Conservation (phyloP, 371 early-diverging fungal species). For the Actinomortierella ambigua region DNA sequence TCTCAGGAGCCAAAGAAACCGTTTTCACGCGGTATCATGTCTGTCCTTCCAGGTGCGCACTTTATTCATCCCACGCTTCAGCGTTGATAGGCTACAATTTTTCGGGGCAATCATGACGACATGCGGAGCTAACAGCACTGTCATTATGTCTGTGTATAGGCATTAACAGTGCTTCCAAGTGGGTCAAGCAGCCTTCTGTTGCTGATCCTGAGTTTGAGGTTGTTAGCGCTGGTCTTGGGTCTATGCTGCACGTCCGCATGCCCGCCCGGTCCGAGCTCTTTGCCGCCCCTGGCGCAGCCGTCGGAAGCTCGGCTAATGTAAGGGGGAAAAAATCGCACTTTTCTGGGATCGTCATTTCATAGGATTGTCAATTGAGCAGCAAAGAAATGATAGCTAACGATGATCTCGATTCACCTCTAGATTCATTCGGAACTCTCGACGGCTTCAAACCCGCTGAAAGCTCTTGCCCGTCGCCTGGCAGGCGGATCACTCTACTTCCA, state of each 20-base stretch:
- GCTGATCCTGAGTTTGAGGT: constrained; percentile 66
- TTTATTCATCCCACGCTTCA: background rate
- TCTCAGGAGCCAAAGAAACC: constrained; percentile 13
- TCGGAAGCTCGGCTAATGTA: constrained; percentile 65
- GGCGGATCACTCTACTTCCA: constrained; percentile 65
- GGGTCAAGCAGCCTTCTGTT: constrained; percentile 50
- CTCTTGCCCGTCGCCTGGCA: constrained; percentile 56
- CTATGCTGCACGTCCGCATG: constrained; percentile 48
- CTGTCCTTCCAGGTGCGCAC: constrained; percentile 38
- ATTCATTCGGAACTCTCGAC: constrained; percentile 56
- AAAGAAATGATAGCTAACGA: no score
- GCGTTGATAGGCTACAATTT: no score
- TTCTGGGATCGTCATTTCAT: no score
- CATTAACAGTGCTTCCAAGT: constrained; percentile 51
- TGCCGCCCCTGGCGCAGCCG: constrained; percentile 64
- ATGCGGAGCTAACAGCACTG: no score
- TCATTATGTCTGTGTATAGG: constrained; percentile 9
- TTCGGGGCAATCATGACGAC: no score
- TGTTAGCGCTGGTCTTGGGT: constrained; percentile 57
- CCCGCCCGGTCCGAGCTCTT: constrained; percentile 68
- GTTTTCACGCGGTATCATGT: constrained; percentile 42
- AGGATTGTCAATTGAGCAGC: no score
- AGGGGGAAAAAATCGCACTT: background rate
- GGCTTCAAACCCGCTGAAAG: constrained; percentile 54
- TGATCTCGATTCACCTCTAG: constrained; percentile 23